Base-by-base conservation (phyloP, 2,329 filamentous ascomycete genomes). In the Ascochyta lentis region DNA sequence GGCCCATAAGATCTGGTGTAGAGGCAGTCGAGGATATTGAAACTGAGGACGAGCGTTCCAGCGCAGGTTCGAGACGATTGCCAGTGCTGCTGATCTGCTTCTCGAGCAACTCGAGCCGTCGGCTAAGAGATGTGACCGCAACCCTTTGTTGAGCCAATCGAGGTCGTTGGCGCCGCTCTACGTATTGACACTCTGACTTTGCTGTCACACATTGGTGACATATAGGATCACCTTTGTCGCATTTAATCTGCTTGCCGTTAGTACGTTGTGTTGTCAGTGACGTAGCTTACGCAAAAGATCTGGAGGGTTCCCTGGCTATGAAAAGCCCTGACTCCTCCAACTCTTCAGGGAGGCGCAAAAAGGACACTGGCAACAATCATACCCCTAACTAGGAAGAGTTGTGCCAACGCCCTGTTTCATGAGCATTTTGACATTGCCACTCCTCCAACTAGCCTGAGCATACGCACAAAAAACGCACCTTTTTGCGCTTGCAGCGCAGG, bases 201-300 rank as follows among this genome's bases (percentile, higher is more conserved):
- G 66, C 65, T 16, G 59, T 60, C 23, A 63, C 56, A 50, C 69
- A 71, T 45, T 71, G 69, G 43, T 67, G 63, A 45, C 69, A 72
- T 10, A 50, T 51, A 9, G 64, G 64, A 12, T 67, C 58, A 16
- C 19, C 58, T 56, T 61, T 70, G 31, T 72, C 65, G 35, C 69
- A 72, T 58, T 71, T 72, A 31, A 70, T 64, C 66, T 71, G 31
- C 15, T 3, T 6, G 1, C 9, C 19, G 42, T 53, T n/a, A 54
- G 38, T 15, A 37, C 34, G n/a, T 19, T n/a, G 9, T 19, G 19
- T 19, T 37, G 13, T 37, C 9, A 3, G 34, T 16, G 12, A 19
- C 34, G 6, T 7, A 22, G 19, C n/a, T 7, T 22, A 10, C 19
- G 34, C n/a, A 37, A 22, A 16, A n/a, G 19, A 19, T n/a, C 9